Evolutionary conservation across 2,329 filamentous ascomycete genomes (phyloP).

Genomic region (Exophiala lecanii-corni): DNA sequence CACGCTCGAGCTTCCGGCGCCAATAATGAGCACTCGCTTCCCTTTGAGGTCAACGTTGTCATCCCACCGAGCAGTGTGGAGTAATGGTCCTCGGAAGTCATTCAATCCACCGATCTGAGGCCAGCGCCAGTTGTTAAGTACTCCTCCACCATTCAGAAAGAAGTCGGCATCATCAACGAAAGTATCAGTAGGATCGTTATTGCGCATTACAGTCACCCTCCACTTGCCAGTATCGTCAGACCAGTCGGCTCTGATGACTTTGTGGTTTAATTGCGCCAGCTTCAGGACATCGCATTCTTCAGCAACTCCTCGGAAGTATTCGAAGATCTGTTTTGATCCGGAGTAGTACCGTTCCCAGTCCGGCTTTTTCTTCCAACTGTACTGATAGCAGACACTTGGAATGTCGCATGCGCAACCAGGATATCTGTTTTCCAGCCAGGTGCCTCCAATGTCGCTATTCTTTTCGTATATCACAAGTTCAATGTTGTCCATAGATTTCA

Average conservation of each 20-base stretch:
- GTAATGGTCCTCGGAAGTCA: constrained; percentile 49
- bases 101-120: constrained; percentile 49
- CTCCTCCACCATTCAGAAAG: constrained; percentile 27
- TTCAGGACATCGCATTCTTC: constrained; percentile 26
- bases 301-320: constrained; percentile 28
- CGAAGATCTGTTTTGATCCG: constrained; percentile 25
- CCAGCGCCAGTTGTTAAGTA: constrained; percentile 44
- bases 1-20: constrained; percentile 52
- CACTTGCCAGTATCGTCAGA: constrained; percentile 27
- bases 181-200: constrained; percentile 43
- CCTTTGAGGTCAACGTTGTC: constrained; percentile 44
- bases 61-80: constrained; percentile 56
- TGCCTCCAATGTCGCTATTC: constrained; percentile 30
- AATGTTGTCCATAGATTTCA: constrained; percentile 12
- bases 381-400: constrained; percentile 31
- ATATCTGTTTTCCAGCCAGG: constrained; percentile 32
- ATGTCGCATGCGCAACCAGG: constrained; percentile 34
- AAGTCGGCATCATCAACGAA: constrained; percentile 48
- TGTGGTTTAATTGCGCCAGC: constrained; percentile 25
- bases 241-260: constrained; percentile 29
- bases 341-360: constrained; percentile 27
- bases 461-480: constrained; percentile 27
- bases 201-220: constrained; percentile 18
- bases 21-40: constrained; percentile 51
- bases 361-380: constrained; percentile 33